These are phyloP conservation scores for Tothia fuscella DNA, from an alignment of 2,329 filamentous ascomycete genomes.

Conservation along the genomic window DNA sequence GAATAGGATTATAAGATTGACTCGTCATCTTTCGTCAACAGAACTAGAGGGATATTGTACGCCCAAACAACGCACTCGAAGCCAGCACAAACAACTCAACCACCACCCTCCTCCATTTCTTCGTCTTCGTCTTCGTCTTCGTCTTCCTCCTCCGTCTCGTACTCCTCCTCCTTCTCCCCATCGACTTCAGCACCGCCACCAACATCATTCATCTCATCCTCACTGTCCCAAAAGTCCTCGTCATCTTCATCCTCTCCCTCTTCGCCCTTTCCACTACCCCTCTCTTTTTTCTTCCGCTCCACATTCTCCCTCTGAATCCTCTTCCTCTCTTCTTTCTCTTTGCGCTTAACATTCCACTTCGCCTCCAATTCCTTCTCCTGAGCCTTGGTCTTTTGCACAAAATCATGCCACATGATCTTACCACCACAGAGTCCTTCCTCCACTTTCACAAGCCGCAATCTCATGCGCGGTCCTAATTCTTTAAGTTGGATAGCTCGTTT, in stretches of 20 bases:
- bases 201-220: slow-evolving; percentile 34
- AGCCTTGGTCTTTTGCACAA: slow-evolving; percentile 68
- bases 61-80: too few relatives aligned
- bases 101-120: slow-evolving; percentile 9
- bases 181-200: slow-evolving; percentile 25
- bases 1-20: too few relatives aligned
- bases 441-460: slow-evolving; percentile 81
- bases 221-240: too few relatives aligned
- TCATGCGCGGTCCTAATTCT: slow-evolving; percentile 84
- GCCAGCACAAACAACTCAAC: too few relatives aligned
- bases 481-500: slow-evolving; percentile 83
- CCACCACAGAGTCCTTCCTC: slow-evolving; percentile 86
- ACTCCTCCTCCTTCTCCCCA: slow-evolving; percentile 17
- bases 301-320: slow-evolving; percentile 82
- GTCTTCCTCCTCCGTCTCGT: slow-evolving; percentile 5
- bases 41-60: too few relatives aligned
- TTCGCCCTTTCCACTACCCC: slow-evolving; percentile 34
- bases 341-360: slow-evolving; percentile 64
- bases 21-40: too few relatives aligned
- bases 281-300: slow-evolving; percentile 66
- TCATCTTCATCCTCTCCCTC: slow-evolving; percentile 30
- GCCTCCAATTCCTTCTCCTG: slow-evolving; percentile 71
- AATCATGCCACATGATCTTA: slow-evolving; percentile 96
- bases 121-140: slow-evolving; percentile 8
- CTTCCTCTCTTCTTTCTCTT: slow-evolving; percentile 72